Conservation (phyloP, 805 yeast genomes). For the Starmerella riodocensis region DNA sequence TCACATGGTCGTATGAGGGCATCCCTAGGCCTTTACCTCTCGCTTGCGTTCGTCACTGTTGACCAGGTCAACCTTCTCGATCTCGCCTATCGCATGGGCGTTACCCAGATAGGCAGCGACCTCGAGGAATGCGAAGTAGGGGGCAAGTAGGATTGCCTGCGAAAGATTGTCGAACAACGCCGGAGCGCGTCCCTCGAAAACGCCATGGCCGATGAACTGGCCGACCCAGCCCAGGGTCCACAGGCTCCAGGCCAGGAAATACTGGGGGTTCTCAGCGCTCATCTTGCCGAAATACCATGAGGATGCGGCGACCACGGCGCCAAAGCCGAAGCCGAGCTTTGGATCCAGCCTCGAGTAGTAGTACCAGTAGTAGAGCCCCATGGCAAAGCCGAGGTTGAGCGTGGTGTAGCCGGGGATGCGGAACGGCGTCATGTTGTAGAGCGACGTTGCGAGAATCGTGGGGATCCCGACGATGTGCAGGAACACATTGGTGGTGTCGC, state of each 20-base stretch:
- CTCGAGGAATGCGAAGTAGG: slow-evolving; percentile 77
- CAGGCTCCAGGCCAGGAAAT: slow-evolving; percentile 28
- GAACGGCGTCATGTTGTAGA: slow-evolving; percentile 31
- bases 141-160: slow-evolving; percentile 83
- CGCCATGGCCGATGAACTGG: slow-evolving; percentile 81
- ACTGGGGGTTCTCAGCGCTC: slow-evolving; percentile 21
- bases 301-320: slow-evolving; percentile 29
- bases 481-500: slow-evolving; percentile 45
- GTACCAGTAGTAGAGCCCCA: slow-evolving; percentile 37
- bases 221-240: slow-evolving; percentile 58
- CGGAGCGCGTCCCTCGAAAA: slow-evolving; percentile 70
- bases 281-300: slow-evolving; percentile 23
- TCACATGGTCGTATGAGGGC: no score
- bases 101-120: slow-evolving; percentile 55
- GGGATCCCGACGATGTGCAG: slow-evolving; percentile 79
- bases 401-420: slow-evolving; percentile 19
- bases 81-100: slow-evolving; percentile 18
- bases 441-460: slow-evolving; percentile 45
- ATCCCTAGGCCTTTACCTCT: no score
- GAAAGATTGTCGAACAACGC: slow-evolving; percentile 70
- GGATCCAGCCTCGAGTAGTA: slow-evolving; percentile 52
- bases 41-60: no score
- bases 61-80: slow-evolving; percentile 6
- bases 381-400: slow-evolving; percentile 32
- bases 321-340: slow-evolving; percentile 35